A percentile compares a stretch with the other conserved stretches of the same genome.
Conservation (phyloP, 1,284 basidiomycete genomes). For the Tylopilus microsporus region DNA sequence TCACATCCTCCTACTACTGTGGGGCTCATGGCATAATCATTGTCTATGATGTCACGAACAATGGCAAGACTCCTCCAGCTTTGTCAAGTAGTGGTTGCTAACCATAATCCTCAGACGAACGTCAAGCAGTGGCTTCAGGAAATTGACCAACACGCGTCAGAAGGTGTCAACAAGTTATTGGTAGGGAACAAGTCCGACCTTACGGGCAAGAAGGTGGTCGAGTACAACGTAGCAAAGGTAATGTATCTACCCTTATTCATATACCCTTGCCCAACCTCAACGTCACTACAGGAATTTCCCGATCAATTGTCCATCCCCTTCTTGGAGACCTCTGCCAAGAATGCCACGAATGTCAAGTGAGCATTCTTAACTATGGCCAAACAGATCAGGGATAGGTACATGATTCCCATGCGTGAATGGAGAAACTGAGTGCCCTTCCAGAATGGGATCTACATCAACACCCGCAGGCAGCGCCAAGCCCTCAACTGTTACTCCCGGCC, state of each 20-base stretch:
- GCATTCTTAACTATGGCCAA: slow-evolving; percentile 99
- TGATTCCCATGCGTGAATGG: background rate
- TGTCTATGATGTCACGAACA: slow-evolving; percentile 99
- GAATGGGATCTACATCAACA: slow-evolving; percentile 75
- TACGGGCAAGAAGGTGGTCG: slow-evolving; percentile 98
- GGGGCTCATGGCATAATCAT: slow-evolving; percentile 97
- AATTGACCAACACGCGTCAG: slow-evolving; percentile 98
- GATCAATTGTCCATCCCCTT: slow-evolving; percentile 94
- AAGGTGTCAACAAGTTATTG: slow-evolving; percentile 97
- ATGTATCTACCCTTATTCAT: slow-evolving; percentile 16
- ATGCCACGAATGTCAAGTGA: slow-evolving; percentile 97
- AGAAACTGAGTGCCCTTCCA: slow-evolving; percentile 27
- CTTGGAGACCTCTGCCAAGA: slow-evolving; percentile 99
- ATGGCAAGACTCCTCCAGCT: slow-evolving; percentile 50
- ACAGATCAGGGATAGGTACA: slow-evolving; percentile 93
- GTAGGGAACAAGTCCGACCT: slow-evolving; percentile 99
- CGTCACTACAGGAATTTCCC: slow-evolving; percentile 74
- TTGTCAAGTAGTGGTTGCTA: slow-evolving; percentile 7
- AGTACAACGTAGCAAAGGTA: slow-evolving; percentile 95
- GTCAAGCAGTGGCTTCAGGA: slow-evolving; percentile 99
- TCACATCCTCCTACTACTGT: slow-evolving; percentile 95
- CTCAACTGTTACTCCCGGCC: slow-evolving; percentile 46
- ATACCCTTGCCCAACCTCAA: slow-evolving; percentile 1
- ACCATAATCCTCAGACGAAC: slow-evolving; percentile 64
- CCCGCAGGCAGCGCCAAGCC: slow-evolving; percentile 68